Evolutionary conservation across 2,329 filamentous ascomycete genomes (phyloP), one percentile per base, ranked within the genome.

Genomic region (Aspergillus texensis): DNA sequence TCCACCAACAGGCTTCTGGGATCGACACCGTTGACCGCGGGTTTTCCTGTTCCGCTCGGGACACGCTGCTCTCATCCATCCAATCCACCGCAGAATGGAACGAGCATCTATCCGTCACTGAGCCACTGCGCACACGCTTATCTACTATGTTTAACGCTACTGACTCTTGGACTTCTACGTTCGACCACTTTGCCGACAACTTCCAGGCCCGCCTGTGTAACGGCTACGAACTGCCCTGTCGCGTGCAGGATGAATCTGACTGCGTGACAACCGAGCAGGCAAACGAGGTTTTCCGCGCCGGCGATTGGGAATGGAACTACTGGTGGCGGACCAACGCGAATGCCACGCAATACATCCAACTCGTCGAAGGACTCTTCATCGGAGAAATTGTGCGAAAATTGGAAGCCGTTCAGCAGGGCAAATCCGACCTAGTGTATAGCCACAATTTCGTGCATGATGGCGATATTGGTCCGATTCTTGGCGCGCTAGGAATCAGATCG

Each of bases 271-370:
- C 48, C 36, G 60, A 68, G 0, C 74, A 77, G 64, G 77, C 74
- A 0, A 60, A 78, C 1, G 72, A 78, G 57, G 76, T 77, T 10
- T 79, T 79, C 66, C 76, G 78, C 34, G 77, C 76, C 1, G 78
- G 78, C 6, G 78, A 79, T 55, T 79, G 78, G 78, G 76, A 78
- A 58, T 79, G 76, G 74, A 79, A 79, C 54, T 79, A 79, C 66
- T 78, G 75, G 66, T 79, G 75, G 76, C 73, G 77, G 9, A 65
- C 66, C 4, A 79, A 75, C 46, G 67, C 71, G 0, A 70, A 78
- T 46, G 76, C 69, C 4, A 69, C 66, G n/a, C 69, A 70, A 53
- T 79, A 79, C 48, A 79, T 79, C 41, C 75, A 76, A 59, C 63
- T 75, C 2, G 72, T 77, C 1, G 73, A 79, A 59, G 77, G 77